Evolutionary conservation across 148 eudicot species (phyloP).

Genomic region (Camellia sinensis): DNA sequence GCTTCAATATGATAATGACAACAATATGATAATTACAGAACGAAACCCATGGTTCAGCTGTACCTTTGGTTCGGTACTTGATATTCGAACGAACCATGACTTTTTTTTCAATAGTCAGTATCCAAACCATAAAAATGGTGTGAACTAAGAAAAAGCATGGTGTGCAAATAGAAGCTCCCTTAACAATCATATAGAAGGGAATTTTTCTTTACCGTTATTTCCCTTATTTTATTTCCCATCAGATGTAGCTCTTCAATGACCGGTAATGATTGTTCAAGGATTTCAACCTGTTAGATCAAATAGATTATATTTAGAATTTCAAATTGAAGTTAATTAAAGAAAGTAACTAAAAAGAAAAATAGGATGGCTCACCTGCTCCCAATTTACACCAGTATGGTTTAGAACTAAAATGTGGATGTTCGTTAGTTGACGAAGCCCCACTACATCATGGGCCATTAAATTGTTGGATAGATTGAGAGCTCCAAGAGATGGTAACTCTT

Average conservation of each 20-base stretch:
- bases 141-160: no score
- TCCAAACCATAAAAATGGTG: no score
- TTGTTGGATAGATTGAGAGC: slow-evolving; percentile 74
- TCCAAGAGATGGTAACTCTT: slow-evolving; percentile 61
- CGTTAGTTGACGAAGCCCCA: slow-evolving; percentile 40
- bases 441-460: slow-evolving; percentile 48
- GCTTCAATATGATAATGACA: neutral
- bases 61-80: no score
- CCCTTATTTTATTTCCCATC: slow-evolving; percentile 65
- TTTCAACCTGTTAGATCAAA: slow-evolving; percentile 56
- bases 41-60: no score
- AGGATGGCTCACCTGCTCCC: slow-evolving; percentile 64
- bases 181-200: slow-evolving; percentile 1
- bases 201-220: slow-evolving; percentile 48
- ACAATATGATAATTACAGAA: neutral
- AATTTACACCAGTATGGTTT: slow-evolving; percentile 69
- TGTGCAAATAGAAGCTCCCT: no score
- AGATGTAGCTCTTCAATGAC: slow-evolving; percentile 84
- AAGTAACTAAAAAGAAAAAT: neutral
- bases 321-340: neutral
- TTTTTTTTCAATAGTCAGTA: no score
- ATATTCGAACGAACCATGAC: no score
- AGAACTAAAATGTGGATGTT: slow-evolving; percentile 73
- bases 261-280: slow-evolving; percentile 59
- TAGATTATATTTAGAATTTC: slow-evolving; percentile 7